Conservation (phyloP, 495 filamentous ascomycete genomes). For the Daldinia concentrica region DNA sequence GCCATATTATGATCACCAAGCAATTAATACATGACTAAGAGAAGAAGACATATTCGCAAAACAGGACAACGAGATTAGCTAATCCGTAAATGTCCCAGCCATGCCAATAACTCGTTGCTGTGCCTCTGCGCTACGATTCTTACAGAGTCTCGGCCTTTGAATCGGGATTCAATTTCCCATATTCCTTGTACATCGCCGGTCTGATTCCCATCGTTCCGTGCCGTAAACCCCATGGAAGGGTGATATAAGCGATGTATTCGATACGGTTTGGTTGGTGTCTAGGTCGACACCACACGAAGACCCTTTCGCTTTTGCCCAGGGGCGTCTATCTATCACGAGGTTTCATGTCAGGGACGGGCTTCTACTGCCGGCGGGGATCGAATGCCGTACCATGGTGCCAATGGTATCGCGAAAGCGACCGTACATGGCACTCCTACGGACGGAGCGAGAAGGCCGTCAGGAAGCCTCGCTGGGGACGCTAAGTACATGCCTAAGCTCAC, state of each 20-base stretch:
- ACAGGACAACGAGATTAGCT: not conserved
- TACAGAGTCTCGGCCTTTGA: not conserved
- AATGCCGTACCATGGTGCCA: not conserved
- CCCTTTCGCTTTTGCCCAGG: not conserved
- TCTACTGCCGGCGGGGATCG: conserved; percentile 2
- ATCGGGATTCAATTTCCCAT: not conserved
- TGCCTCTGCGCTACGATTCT: not conserved
- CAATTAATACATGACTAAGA: not conserved
- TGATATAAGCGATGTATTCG: not conserved
- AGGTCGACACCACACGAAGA: not conserved
- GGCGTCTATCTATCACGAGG: not conserved
- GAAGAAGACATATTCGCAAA: not conserved
- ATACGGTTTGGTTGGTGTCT: not conserved
- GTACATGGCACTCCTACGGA: not conserved
- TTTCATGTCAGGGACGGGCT: not conserved
- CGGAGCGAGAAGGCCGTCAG: not conserved
- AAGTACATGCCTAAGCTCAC: not conserved
- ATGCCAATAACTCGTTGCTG: not conserved
- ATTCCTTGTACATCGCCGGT: not conserved
- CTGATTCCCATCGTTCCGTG: not conserved
- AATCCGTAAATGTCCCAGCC: not conserved
- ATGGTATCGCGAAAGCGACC: not conserved
- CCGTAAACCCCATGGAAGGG: not conserved
- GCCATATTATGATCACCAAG: not conserved
- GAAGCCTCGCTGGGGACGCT: not conserved